Conservation (phyloP, 2,329 filamentous ascomycete species). For the Colletotrichum lupini region DNA sequence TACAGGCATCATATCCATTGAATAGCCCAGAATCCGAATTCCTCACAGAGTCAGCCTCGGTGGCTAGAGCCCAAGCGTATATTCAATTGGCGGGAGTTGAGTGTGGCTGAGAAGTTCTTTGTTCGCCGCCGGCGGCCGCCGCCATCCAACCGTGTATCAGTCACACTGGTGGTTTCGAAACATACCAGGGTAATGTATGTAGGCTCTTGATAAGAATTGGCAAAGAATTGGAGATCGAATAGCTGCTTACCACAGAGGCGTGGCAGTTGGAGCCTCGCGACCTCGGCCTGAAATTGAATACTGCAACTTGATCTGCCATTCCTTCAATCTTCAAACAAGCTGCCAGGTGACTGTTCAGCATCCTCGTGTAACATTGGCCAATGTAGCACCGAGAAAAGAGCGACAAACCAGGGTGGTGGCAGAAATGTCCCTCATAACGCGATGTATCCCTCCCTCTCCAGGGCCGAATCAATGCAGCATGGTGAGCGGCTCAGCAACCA, state of each 20-base stretch:
- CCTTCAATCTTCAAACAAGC: not conserved
- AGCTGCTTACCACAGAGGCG: not conserved
- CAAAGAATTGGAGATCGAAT: not conserved
- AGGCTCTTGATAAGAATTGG: not conserved
- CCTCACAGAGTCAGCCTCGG: not conserved
- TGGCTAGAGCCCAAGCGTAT: not conserved
- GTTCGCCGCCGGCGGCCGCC: conserved; percentile 9
- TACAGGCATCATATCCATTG: not conserved
- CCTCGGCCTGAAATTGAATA: not conserved
- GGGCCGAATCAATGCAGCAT: not conserved
- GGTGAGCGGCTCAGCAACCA: conserved; percentile 1
- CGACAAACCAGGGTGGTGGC: conserved; percentile 6
- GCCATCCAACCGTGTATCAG: not conserved
- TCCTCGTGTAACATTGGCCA: not conserved
- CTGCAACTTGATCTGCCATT: not conserved
- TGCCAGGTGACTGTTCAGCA: not conserved
- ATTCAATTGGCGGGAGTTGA: not conserved
- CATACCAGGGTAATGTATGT: too few species aligned
- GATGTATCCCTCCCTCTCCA: not conserved
- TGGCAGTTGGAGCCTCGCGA: too few species aligned
- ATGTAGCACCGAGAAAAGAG: conserved; percentile 22
- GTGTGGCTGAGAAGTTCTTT: not conserved
- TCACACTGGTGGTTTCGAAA: not conserved
- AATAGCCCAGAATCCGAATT: not conserved
- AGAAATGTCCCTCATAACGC: not conserved